Evolutionary conservation across 228 moss, liverwort and hornwort genomes (phyloP), one percentile per base, ranked within the genome.

Genomic region (Sphagnum fallax): DNA sequence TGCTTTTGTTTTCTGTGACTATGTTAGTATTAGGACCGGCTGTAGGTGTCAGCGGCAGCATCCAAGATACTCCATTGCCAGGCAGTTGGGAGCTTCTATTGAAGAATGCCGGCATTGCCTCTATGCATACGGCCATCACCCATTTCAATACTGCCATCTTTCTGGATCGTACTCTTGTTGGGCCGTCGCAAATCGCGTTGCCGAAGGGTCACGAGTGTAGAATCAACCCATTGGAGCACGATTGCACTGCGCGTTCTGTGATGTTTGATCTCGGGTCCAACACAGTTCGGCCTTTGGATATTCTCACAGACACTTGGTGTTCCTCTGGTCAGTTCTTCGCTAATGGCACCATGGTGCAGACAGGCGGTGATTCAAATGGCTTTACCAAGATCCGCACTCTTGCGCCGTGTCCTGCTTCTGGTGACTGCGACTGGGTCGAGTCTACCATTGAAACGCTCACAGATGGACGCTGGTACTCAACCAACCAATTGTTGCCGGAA

Each of bases 281-380:
- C 3, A 69, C 5, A 0, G 78, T 78, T 1, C 64, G 80, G 0
- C 60, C 83, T 4, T 65, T 83, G n/a, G 77, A 47, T 12, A 0
- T 83, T 10, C 67, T 4, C 48, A 83, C 83, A 6, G 87, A 86
- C 11, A 82, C 86, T 0, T 86, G 82, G 87, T 87, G 87, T 78
- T 81, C 83, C 0, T 87, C 87, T 0, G 87, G 87, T 0, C 80
- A 80, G 51, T 32, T 32, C 32, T 32, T 32, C 32, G 32, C 32
- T 32, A 32, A 32, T 32, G 32, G 32, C 0, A 1, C 60, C 32
- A 52, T 86, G 67, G 72, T 76, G 4, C 80, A 87, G 53, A 87
- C 83, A 0, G 83, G 87, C 6, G 87, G 83, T 4, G 78, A 83
- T 65, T 83, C 70, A 47, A 83, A 87, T 48, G 87, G 87, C 5